Evolutionary conservation across 2,329 filamentous ascomycete genomes (phyloP), one percentile per base, ranked within the genome.

Genomic region (Fusarium nodosum): DNA sequence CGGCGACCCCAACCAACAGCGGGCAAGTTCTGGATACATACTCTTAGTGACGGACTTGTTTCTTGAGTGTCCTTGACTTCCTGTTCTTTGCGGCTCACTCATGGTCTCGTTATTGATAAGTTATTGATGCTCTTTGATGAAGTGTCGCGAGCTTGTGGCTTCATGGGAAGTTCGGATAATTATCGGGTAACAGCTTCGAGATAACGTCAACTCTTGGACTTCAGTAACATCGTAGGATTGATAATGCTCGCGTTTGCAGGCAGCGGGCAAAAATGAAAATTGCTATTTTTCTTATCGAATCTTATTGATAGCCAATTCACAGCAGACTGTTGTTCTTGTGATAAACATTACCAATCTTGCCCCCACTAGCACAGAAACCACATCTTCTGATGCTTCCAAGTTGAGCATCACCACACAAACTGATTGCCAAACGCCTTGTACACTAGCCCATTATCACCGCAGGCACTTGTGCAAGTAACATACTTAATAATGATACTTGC

Each of bases 31-130:
- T 44, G 3, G 4, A 2, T n/a, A 74, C 78, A 44, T 72, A 82
- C 81, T 73, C 69, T 79, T 79, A 18, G 78, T 77, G 7, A 79
- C 69, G 1, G 80, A 81, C 46, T 80, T 81, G 28, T 81, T 82
- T 22, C 78, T 72, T 18, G 72, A 72, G 55, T 82, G 80, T 22
- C 77, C 79, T 57, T 75, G 70, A 31, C 75, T 75, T 8, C 64
- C 63, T 30, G 74, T 71, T 56, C 74, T 73, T 60, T 71, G 71
- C 26, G 74, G 71, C 48, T 74, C 75, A 62, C 76, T 77, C 77
- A 78, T 78, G 56, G 38, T 63, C 42, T 60, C 33, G 42, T 61
- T 48, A 64, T 56, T 34, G 41, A 26, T 46, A 20, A 52, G 26
- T 42, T 57, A 60, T 55, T n/a, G 51, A 63, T 46, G 24, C 36